A percentile compares a stretch with the other conserved stretches of the same genome.
These are phyloP conservation scores for Alternaria angustiovoidea DNA, from an alignment of 2,329 filamentous ascomycete genomes.

Conservation along the genomic window DNA sequence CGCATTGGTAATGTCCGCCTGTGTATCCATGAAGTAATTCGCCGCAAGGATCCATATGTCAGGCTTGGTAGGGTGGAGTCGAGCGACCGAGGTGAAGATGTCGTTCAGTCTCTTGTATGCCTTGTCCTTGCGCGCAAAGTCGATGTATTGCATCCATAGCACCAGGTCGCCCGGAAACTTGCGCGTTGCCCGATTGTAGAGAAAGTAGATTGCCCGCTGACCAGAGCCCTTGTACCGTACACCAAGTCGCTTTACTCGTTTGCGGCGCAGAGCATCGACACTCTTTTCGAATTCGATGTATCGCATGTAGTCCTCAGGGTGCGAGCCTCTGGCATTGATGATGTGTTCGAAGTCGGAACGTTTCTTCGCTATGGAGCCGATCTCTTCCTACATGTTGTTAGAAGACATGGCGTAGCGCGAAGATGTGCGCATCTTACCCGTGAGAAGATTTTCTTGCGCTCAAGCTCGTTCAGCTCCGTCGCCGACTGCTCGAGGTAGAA, in stretches of 20 bases:
- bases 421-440: conserved; percentile 61
- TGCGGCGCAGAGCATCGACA: conserved; percentile 76
- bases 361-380: conserved; percentile 85
- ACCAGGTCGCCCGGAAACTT: conserved; percentile 83
- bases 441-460: conserved; percentile 89
- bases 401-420: conserved; percentile 4
- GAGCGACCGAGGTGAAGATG: conserved; percentile 72
- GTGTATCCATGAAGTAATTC: conserved; percentile 76
- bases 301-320: conserved; percentile 79
- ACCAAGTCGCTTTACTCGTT: conserved; percentile 81
- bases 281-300: conserved; percentile 79
- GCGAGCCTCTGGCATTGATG: conserved; percentile 78
- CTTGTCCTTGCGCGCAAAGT: conserved; percentile 75
- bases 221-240: conserved; percentile 76
- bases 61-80: conserved; percentile 83
- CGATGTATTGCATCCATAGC: conserved; percentile 90
- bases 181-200: conserved; percentile 84
- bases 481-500: conserved; percentile 94
- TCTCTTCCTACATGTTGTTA: conserved; percentile 72
- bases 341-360: conserved; percentile 93
- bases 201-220: conserved; percentile 84
- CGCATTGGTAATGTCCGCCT: conserved; percentile 87
- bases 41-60: conserved; percentile 87
- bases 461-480: conserved; percentile 89
- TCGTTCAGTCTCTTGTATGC: conserved; percentile 67